Evolutionary conservation across 2,329 filamentous ascomycete species (phyloP).

Genomic region (Trichoderma oligosporum): DNA sequence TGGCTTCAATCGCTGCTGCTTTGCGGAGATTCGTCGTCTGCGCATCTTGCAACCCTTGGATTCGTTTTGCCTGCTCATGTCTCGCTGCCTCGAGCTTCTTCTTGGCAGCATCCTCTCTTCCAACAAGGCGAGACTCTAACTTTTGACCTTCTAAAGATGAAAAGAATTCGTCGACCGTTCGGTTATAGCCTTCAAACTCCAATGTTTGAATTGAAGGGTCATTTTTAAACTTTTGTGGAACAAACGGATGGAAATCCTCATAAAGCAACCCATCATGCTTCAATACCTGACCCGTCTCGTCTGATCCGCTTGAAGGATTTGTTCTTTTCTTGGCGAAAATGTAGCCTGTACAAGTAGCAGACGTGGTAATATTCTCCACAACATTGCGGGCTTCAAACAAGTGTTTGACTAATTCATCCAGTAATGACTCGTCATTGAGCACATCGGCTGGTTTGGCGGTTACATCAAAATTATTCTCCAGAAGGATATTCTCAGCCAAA

Average conservation of each 20-base stretch:
- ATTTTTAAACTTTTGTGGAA: conserved; percentile 72
- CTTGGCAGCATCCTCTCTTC: conserved; percentile 76
- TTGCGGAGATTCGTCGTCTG: conserved; percentile 84
- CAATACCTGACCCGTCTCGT: conserved; percentile 22
- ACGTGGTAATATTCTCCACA: conserved; percentile 63
- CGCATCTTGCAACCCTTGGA: conserved; percentile 76
- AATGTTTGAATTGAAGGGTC: conserved; percentile 65
- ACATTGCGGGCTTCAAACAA: conserved; percentile 68
- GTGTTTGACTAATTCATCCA: conserved; percentile 65
- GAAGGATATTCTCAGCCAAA: conserved; percentile 80
- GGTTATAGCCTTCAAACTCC: conserved; percentile 81
- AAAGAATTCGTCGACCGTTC: conserved; percentile 93
- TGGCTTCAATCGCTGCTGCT: conserved; percentile 85
- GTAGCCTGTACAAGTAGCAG: conserved; percentile 69
- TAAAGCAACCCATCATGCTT: conserved; percentile 62
- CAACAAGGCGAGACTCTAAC: conserved; percentile 75
- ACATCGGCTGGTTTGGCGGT: conserved; percentile 64
- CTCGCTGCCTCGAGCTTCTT: conserved; percentile 81
- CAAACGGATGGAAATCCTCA: conserved; percentile 93
- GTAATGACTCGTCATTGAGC: conserved; percentile 58
- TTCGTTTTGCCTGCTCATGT: conserved; percentile 76
- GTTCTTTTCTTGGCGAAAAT: conserved; percentile 71
- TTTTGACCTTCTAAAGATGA: conserved; percentile 94
- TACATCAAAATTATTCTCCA: conserved; percentile 65
- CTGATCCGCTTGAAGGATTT: conserved; percentile 29